Percentiles rank a stretch among this genome's conserved stretches.
These are phyloP conservation scores for Cryoendolithus antarcticus DNA, from an alignment of 2,329 filamentous ascomycete genomes.

Conservation along the genomic window DNA sequence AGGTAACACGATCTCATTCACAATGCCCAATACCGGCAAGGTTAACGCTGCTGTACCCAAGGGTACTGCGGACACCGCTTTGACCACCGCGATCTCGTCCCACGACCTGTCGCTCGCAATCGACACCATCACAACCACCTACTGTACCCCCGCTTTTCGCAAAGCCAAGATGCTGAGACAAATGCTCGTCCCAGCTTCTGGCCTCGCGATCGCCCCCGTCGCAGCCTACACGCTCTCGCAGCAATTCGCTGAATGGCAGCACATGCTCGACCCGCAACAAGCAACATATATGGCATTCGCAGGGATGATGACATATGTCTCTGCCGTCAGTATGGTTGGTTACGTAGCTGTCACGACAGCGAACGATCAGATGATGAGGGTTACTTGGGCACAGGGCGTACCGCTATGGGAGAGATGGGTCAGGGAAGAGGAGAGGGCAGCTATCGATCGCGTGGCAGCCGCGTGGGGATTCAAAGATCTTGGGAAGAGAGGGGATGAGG, in stretches of 20 bases:
- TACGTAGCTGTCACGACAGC: constrained; percentile 72
- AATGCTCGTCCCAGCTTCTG: constrained; percentile 46
- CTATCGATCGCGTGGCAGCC: constrained; percentile 72
- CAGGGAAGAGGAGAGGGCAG: constrained; percentile 77
- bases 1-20: constrained; percentile 38
- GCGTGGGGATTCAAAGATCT: constrained; percentile 85
- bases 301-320: constrained; percentile 72
- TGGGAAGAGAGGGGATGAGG: constrained; percentile 74
- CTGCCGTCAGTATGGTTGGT: constrained; percentile 69
- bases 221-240: constrained; percentile 60
- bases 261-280: constrained; percentile 60
- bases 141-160: constrained; percentile 53
- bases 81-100: constrained; percentile 66
- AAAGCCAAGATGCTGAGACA: constrained; percentile 56
- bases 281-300: constrained; percentile 70
- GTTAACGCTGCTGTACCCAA: constrained; percentile 55
- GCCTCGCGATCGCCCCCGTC: constrained; percentile 47
- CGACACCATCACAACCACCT: constrained; percentile 59
- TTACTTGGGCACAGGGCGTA: constrained; percentile 78
- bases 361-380: constrained; percentile 90
- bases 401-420: constrained; percentile 73
- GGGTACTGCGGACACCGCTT: constrained; percentile 57
- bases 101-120: constrained; percentile 69
- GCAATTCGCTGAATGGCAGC: constrained; percentile 54
- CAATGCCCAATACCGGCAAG: constrained; percentile 50